phyloP scores from a whole-genome alignment of 805 yeast genomes.

The Saccharomycopsis capsularis region DNA sequence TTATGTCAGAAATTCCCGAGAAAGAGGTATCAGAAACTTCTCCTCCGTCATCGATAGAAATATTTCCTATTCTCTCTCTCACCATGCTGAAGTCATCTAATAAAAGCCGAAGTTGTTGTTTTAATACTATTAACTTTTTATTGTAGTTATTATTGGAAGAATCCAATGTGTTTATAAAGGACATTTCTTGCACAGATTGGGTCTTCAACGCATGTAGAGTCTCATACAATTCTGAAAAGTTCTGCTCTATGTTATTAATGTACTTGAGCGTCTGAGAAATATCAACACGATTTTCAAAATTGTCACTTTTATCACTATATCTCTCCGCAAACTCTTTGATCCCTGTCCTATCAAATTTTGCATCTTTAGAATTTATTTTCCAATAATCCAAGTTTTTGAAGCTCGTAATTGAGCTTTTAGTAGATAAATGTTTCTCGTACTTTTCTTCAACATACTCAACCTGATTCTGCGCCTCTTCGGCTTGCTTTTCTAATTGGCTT shows the following conservation, averaged over 20 bases:
- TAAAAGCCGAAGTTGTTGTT: conserved; percentile 5
- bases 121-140: conserved; percentile 1
- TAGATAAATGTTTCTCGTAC: conserved; percentile 2
- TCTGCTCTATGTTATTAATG: conserved; percentile 1
- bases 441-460: conserved; percentile 2
- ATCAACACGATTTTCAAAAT: not conserved
- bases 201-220: not conserved
- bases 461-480: not conserved
- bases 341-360: not conserved
- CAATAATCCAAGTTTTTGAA: not conserved
- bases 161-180: not conserved
- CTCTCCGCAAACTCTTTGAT: no score
- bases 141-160: not conserved
- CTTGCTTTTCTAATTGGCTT: not conserved
- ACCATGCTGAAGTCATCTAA: conserved; percentile 4
- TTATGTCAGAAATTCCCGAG: not conserved
- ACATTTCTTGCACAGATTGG: conserved; percentile 10
- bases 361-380: not conserved
- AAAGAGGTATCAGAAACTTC: not conserved
- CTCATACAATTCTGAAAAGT: not conserved
- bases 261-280: not conserved
- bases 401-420: not conserved
- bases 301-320: not conserved
- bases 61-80: conserved; percentile 1
- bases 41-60: not conserved